phyloP scores from a whole-genome alignment of 352 stramenopile species.

The Globisporangium lucens region DNA sequence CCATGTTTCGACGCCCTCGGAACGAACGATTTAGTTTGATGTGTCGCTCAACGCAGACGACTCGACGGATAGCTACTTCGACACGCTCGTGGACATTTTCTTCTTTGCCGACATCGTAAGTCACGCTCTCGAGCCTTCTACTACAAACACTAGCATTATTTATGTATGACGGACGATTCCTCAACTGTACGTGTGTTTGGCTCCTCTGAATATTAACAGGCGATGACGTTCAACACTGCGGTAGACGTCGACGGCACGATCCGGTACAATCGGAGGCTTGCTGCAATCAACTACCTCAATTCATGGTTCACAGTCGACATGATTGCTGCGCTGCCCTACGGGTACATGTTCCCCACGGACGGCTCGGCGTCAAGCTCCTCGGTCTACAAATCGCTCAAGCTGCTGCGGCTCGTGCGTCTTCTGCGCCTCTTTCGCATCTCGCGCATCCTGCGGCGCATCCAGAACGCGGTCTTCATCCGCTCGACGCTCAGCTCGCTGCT shows the following conservation, averaged over 20 bases:
- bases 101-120: conserved; percentile 68
- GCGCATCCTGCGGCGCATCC: conserved; percentile 41
- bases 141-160: background rate
- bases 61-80: conserved; percentile 35
- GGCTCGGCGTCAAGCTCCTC: conserved; percentile 21
- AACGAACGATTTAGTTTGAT: conserved; percentile 38
- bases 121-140: background rate
- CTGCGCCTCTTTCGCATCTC: conserved; percentile 61
- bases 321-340: conserved; percentile 52
- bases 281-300: conserved; percentile 36
- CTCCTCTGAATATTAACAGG: conserved; percentile 15
- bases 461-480: conserved; percentile 63
- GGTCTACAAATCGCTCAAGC: conserved; percentile 48
- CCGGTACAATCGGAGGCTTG: conserved; percentile 35
- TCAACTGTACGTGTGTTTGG: too few relatives aligned
- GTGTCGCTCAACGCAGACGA: conserved; percentile 46
- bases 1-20: background rate
- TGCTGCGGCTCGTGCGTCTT: conserved; percentile 24
- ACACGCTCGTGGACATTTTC: conserved; percentile 50
- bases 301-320: conserved; percentile 53
- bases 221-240: conserved; percentile 54
- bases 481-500: conserved; percentile 76
- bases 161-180: background rate
- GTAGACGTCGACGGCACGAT: conserved; percentile 50
- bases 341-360: conserved; percentile 11